Evolutionary conservation across 345 rosid genomes (phyloP), one percentile per base, ranked within the genome.

Genomic region (Boechera stricta): DNA sequence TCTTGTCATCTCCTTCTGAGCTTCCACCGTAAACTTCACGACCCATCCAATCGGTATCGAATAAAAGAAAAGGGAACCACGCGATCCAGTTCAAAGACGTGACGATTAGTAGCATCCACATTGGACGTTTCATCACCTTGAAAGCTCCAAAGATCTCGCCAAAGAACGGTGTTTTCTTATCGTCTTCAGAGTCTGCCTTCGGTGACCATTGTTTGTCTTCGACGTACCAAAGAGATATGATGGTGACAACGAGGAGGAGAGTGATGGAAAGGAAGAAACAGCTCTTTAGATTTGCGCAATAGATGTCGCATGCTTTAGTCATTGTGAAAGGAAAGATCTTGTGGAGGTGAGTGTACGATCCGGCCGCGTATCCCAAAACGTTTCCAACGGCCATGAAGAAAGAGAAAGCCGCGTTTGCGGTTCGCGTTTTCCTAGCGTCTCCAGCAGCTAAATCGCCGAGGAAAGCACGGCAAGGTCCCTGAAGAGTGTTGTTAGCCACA

Each of bases 301-400:
- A 89, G 18, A 77, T 33, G 18, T 91, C 92, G 29, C 98, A 93
- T 5, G 93, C 92, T 10, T 35, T 48, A 2, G 98, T 85, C 58
- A 67, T 53, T 1, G 98, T 82, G 78, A 93, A 93, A 0, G 98
- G 94, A 13, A 88, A 59, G 2, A 88, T 4, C 9, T 70, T 81
- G 80, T 87, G 80, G 8, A 93, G 78, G 61, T 77, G 78, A 5
- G 87, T 72, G 80, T 87, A 81, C 10, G 94, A 84, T 0, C 98
- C 98, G 3, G 92, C 89, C 21, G 90, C 97, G 76, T 62, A 93
- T 5, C 98, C 98, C 5, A 88, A 89, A 11, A 91, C 81, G 71
- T 93, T 93, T 4, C 98, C 98, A 6, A 93, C 83, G 5, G 97
- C 96, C 97, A 93, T 93, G 80, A 93, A 93, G 76, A 90, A 91